Evolutionary conservation across 2,329 filamentous ascomycete genomes (phyloP), one percentile per base, ranked within the genome.

Genomic region (Botrytis hyacinthi): DNA sequence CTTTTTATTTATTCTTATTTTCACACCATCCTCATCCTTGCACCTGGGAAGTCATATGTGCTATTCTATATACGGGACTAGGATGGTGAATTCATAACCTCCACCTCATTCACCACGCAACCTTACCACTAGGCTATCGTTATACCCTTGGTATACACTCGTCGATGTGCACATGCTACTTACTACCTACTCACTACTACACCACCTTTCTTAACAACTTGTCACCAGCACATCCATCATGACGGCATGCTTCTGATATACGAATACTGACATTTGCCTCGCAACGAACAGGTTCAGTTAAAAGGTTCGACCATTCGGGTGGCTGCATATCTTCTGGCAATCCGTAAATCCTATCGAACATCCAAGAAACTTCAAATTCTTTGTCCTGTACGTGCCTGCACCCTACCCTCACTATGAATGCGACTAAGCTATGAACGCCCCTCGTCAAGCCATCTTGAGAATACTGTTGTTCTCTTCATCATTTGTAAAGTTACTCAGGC

Each of bases 271-370:
- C 61, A 60, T 73, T 73, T 74, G 2, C 48, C 66, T 68, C 66
- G 66, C 35, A 68, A 54, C 78, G 78, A 80, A 79, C 78, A 80
- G 79, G 77, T 80, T 77, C 76, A 71, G 72, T 70, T 26, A 70
- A 60, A 59, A 59, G 32, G 57, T 66, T 74, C 67, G 72, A 57
- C 54, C 62, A 42, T 42, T 51, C 78, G 80, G 79, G 78, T 80
- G 78, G 78, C 79, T 80, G 79, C 79, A 81, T 79, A 79, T 71
- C 73, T 74, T 79, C 78, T 78, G 73, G 76, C 70, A 72, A 77
- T 77, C 74, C 73, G 74, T 74, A 74, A 67, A 66, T 74, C 75
- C 74, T 51, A 73, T 71, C 71, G 71, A 72, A 77, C 74, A 74
- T 73, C 78, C 78, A 78, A 78, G 73, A 68, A 78, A 74, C 77